phyloP scores from a whole-genome alignment of 441 rosid species.

The Syzygium malaccense region DNA sequence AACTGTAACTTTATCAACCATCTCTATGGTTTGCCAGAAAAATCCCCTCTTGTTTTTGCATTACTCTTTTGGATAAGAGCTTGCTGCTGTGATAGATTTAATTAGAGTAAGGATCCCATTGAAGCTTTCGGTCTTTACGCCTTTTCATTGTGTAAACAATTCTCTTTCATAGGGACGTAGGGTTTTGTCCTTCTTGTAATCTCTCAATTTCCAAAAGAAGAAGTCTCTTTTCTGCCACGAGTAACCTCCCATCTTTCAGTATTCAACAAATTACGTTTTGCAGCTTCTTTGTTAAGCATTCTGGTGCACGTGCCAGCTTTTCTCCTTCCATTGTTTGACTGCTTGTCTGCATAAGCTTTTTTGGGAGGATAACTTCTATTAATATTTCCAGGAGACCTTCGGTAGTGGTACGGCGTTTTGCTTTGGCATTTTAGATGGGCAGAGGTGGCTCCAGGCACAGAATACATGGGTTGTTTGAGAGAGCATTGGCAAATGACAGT shows the following conservation, averaged over 20 bases:
- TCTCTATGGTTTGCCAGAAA: not conserved
- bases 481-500: conserved; percentile 64
- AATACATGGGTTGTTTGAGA: conserved; percentile 82
- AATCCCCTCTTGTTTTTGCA: not conserved
- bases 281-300: not conserved
- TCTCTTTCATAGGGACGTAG: not conserved
- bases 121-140: not conserved
- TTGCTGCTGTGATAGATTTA: not conserved
- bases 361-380: not conserved
- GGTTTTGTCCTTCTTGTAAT: not conserved
- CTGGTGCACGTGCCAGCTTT: not conserved
- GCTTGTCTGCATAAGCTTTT: not conserved
- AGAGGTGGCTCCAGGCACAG: conserved; percentile 62
- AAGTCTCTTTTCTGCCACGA: not conserved
- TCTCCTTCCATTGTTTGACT: not conserved
- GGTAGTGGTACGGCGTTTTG: conserved; percentile 62
- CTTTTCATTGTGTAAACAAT: not conserved
- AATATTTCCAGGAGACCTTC: conserved; percentile 61
- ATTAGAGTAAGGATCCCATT: not conserved
- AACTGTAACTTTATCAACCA: not conserved
- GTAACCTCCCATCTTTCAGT: not conserved
- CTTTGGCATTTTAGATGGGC: conserved; percentile 74
- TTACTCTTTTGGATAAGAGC: not conserved
- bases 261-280: not conserved
- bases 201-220: not conserved